phyloP scores from a whole-genome alignment of 2,329 filamentous ascomycete species.

The Alternaria angustiovoidea region DNA sequence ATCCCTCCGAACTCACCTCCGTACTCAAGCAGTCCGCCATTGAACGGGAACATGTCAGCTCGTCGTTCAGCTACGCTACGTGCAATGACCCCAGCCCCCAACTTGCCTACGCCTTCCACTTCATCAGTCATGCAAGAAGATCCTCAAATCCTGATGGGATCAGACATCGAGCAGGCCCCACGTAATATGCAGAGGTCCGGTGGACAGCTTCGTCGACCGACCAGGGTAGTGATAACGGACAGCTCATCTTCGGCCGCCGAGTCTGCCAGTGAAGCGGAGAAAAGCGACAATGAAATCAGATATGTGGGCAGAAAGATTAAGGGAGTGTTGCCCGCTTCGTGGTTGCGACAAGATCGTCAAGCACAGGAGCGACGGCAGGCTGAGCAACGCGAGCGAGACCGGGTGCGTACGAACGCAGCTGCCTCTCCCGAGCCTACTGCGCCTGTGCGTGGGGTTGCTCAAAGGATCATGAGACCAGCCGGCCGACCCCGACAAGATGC shows the following conservation, averaged over 20 bases:
- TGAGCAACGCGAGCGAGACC: slow-evolving; percentile 27
- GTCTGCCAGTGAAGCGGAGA: slow-evolving; percentile 40
- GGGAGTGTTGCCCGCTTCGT: slow-evolving; percentile 60
- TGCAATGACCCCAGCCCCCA: slow-evolving; percentile 18
- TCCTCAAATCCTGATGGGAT: slow-evolving; percentile 17
- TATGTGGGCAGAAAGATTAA: slow-evolving; percentile 54
- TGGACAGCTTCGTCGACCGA: slow-evolving; percentile 19
- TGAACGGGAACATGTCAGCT: slow-evolving; percentile 13
- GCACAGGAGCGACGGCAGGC: slow-evolving; percentile 38
- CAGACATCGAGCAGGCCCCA: slow-evolving; percentile 33
- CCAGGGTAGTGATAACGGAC: slow-evolving; percentile 30
- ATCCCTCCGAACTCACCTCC: slow-evolving; percentile 57
- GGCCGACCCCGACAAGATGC: slow-evolving; percentile 3
- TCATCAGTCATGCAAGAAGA: slow-evolving; percentile 41
- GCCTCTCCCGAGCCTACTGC: slow-evolving; percentile 34
- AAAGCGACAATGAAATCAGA: slow-evolving; percentile 43
- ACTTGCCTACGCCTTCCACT: slow-evolving; percentile 43
- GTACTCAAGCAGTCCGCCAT: slow-evolving; percentile 42
- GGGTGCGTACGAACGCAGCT: slow-evolving; percentile 14
- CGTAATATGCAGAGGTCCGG: slow-evolving; percentile 22
- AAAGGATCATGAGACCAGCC: slow-evolving; percentile 30
- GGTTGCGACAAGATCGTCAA: slow-evolving; percentile 58
- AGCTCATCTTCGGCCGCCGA: slow-evolving; percentile 29
- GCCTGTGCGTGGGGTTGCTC: slow-evolving; percentile 46
- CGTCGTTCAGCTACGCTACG: slow-evolving; percentile 10